phyloP scores from a whole-genome alignment of 2,329 filamentous ascomycete genomes.

The Aspergillus versicolor region DNA sequence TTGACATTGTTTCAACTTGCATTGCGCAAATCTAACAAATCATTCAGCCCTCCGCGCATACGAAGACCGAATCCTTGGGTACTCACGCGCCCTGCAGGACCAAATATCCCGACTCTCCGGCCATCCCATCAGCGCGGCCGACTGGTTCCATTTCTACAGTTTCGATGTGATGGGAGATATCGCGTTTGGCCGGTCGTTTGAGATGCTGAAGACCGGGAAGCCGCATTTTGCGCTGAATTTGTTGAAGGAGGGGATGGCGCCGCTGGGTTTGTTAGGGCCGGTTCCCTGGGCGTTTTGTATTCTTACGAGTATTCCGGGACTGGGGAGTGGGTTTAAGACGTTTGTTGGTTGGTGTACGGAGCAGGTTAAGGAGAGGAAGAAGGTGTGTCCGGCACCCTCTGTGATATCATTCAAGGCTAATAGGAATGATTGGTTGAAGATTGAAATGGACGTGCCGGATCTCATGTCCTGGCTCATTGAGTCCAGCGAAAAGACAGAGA shows the following conservation, averaged over 20 bases:
- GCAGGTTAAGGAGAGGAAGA: neutral
- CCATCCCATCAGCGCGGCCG: neutral
- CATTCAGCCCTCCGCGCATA: neutral
- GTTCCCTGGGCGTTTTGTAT: neutral
- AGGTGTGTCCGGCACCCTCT: neutral
- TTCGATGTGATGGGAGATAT: conserved; percentile 9
- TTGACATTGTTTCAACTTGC: no score
- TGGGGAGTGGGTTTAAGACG: neutral
- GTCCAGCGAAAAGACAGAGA: neutral
- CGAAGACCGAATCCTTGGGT: neutral
- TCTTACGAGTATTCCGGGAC: neutral
- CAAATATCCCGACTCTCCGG: neutral
- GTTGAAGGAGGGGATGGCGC: neutral
- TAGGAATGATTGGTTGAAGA: neutral
- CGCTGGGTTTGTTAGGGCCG: neutral
- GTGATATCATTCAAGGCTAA: neutral
- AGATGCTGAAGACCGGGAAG: neutral
- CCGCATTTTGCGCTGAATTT: neutral
- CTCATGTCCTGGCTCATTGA: neutral
- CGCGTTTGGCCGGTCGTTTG: neutral
- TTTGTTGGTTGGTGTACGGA: neutral
- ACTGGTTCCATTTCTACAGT: conserved; percentile 2
- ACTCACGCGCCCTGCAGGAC: neutral
- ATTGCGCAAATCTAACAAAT: no score
- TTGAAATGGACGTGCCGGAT: neutral